Percentiles rank a stretch among this genome's conserved stretches.
phyloP scores from a whole-genome alignment of 176 grass and related monocot genomes.

The Guadua angustifolia region DNA sequence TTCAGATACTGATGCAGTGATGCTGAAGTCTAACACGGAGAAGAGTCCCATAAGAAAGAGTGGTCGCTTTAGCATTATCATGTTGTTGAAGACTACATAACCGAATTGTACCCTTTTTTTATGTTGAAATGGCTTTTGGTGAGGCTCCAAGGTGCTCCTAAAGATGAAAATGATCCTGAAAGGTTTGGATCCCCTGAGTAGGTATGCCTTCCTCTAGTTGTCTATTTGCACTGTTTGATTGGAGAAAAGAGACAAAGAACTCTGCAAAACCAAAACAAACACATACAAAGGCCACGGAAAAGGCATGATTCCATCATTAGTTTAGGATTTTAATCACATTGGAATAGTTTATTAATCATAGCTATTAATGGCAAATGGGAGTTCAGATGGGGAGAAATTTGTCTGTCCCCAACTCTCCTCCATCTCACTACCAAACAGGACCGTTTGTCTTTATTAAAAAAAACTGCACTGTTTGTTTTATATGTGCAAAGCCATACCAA shows the following conservation, averaged over 20 bases:
- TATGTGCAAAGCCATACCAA: conserved; percentile 22
- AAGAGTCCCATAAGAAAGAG: neutral
- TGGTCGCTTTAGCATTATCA: neutral
- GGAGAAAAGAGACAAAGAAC: neutral
- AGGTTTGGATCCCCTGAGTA: conserved; percentile 3
- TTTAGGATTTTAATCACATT: conserved; percentile 4
- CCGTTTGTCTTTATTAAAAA: neutral
- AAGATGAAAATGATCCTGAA: neutral
- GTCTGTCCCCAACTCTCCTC: neutral
- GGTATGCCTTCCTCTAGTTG: conserved; percentile 14
- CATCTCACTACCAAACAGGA: conserved; percentile 27
- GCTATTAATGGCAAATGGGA: conserved; percentile 24
- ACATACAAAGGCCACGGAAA: conserved; percentile 13
- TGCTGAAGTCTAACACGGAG: neutral
- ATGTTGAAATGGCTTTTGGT: neutral
- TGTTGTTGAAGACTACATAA: neutral
- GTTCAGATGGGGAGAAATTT: conserved; percentile 11
- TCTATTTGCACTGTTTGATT: conserved; percentile 27
- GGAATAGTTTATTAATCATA: neutral
- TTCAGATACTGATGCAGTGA: neutral
- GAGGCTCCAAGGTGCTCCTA: conserved; percentile 17
- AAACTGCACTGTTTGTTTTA: conserved; percentile 20
- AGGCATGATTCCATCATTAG: conserved; percentile 23
- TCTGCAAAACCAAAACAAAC: conserved; percentile 9
- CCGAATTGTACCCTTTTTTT: neutral